Conservation (phyloP, 176 grass and related monocot species). For the Ensete ventricosum region DNA sequence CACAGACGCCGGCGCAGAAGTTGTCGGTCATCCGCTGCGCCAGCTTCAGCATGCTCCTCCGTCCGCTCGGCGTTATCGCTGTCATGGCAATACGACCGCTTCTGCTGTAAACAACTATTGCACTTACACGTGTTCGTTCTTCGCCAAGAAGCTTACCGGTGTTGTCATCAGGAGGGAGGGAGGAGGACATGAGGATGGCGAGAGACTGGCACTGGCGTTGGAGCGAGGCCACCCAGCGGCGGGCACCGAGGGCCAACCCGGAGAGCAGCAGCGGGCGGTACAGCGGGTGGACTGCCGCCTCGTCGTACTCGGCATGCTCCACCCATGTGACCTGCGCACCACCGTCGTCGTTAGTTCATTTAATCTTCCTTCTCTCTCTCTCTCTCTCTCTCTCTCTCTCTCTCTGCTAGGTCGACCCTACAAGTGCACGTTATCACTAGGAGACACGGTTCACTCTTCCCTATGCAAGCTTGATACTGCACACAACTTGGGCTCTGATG, state of each 20-base stretch:
- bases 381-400: slow-evolving; percentile 27
- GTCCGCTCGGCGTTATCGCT: slow-evolving; percentile 43
- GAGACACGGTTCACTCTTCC: background rate
- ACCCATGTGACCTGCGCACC: slow-evolving; percentile 79
- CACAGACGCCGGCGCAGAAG: slow-evolving; percentile 70
- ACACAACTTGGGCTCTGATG: too few relatives aligned
- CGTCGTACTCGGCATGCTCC: slow-evolving; percentile 87
- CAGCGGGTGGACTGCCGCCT: slow-evolving; percentile 58
- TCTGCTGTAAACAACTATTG: too few relatives aligned
- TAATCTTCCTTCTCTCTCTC: slow-evolving; percentile 28
- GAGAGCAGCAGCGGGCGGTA: slow-evolving; percentile 55
- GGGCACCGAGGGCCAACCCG: slow-evolving; percentile 66
- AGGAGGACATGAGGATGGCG: slow-evolving; percentile 60
- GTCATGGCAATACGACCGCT: background rate
- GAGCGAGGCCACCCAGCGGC: slow-evolving; percentile 64
- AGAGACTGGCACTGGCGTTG: slow-evolving; percentile 51
- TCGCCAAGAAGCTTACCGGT: background rate
- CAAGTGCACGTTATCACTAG: background rate
- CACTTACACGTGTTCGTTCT: background rate
- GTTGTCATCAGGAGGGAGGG: slow-evolving; percentile 20
- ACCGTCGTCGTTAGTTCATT: slow-evolving; percentile 41
- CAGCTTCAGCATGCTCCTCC: slow-evolving; percentile 80
- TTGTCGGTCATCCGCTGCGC: slow-evolving; percentile 74
- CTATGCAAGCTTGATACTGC: too few relatives aligned
- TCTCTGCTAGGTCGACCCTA: too few relatives aligned